Evolutionary conservation across 2,329 filamentous ascomycete genomes (phyloP).

Genomic region (Thelonectria olida): DNA sequence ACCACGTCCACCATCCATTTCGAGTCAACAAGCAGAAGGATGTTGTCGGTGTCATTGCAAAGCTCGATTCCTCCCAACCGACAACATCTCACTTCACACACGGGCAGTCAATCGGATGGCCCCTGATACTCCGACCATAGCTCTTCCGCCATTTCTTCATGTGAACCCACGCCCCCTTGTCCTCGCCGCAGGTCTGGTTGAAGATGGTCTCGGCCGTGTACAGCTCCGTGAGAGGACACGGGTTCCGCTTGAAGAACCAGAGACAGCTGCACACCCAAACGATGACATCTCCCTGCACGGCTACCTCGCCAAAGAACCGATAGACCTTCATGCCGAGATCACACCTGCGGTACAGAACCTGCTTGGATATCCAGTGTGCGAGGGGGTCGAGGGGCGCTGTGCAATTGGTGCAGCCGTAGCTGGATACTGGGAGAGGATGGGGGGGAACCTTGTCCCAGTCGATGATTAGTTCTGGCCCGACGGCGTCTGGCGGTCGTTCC

Average conservation of each 20-base stretch:
- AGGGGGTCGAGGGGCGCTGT: background rate
- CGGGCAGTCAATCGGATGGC: background rate
- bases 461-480: no score
- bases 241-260: background rate
- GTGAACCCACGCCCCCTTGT: background rate
- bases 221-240: background rate
- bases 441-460: no score
- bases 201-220: background rate
- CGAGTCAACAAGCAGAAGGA: no score
- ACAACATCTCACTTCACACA: background rate
- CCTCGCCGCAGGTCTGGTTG: background rate
- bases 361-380: background rate
- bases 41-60: no score
- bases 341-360: background rate
- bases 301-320: background rate
- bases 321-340: background rate
- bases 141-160: background rate
- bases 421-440: background rate
- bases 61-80: no score
- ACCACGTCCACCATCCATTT: no score
- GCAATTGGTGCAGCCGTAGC: background rate
- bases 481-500: no score
- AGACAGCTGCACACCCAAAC: background rate
- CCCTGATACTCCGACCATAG: background rate
- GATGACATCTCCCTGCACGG: background rate